A percentile compares a stretch with the other conserved stretches of the same genome.
Evolutionary conservation across 176 grass and related monocot genomes (phyloP).

Genomic region (Oryza punctata): DNA sequence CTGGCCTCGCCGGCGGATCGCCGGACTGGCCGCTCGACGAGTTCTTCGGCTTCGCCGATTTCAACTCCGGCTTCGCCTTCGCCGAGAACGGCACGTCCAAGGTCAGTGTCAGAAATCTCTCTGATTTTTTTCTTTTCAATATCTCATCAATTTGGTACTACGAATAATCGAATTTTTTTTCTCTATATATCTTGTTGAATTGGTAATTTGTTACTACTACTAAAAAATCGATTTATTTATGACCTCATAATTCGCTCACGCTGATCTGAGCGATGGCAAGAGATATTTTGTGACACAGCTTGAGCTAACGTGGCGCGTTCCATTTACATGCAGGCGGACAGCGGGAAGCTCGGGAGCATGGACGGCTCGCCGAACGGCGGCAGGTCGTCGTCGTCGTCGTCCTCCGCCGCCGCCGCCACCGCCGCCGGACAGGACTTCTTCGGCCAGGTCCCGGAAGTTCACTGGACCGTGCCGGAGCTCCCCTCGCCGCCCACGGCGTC

Average conservation of each 20-base stretch:
- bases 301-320: not conserved
- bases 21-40: constrained; percentile 77
- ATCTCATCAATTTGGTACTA: not conserved
- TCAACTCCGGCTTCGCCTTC: constrained; percentile 62
- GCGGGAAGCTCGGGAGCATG: constrained; percentile 68
- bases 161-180: too few relatives aligned
- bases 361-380: constrained; percentile 57
- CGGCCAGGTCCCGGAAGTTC: constrained; percentile 68
- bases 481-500: constrained; percentile 71
- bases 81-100: constrained; percentile 70
- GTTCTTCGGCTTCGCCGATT: constrained; percentile 70
- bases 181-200: too few relatives aligned
- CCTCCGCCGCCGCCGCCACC: not conserved
- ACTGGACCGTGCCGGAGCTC: constrained; percentile 72
- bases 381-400: constrained; percentile 24
- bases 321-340: constrained; percentile 61
- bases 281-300: not conserved
- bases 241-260: not conserved
- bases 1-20: constrained; percentile 28
- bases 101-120: constrained; percentile 30
- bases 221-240: not conserved
- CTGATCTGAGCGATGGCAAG: not conserved
- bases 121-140: too few relatives aligned
- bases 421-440: constrained; percentile 47
- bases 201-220: too few relatives aligned